Evolutionary conservation across 1,284 basidiomycete genomes (phyloP), one percentile per base, ranked within the genome.

Genomic region (Moniliophthora roreri): DNA sequence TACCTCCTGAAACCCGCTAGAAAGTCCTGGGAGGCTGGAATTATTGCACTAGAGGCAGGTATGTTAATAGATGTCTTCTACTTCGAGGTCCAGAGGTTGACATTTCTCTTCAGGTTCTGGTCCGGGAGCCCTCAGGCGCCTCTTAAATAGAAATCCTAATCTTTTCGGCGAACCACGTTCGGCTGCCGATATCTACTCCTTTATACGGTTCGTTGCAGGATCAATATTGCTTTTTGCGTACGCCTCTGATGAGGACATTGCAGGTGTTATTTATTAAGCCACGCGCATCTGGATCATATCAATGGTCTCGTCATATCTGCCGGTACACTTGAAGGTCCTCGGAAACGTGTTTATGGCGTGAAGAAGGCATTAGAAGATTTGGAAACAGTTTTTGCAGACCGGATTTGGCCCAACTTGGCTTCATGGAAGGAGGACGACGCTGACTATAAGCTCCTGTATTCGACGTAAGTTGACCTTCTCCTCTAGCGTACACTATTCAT

Each of bases 241-340:
- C 48, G 36, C 23, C 20, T n/a, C 20, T 37, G n/a, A 35, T 21
- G 28, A 38, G 23, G 24, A 32, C n/a, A 28, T 40, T 18, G 16
- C 63, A 87, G 88, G 55, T 84, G 80, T 55, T 93, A 85, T 61
- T 76, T 93, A 52, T 74, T 93, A 60, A 87, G 87, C 4, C 91
- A 93, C 68, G 84, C 87, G 2, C 91, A 94, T 66, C 69, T 94
- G 21, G 91, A 94, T 69, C 92, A 94, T 66, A 79, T 92, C 56
- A 81, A 76, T 58, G 84, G 89, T 50, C 75, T 93, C 21, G 79
- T 93, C 35, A 69, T 94, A 46, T 83, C 85, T 3, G 89, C 89
- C 16, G 91, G 91, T 42, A 82, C 87, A 5, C 64, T 87, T 15
- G 66, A 69, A n/a, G 85, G 86, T 13, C 64, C 71, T 35, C 77